Evolutionary conservation across 1,284 basidiomycete species (phyloP), one percentile per base, ranked within the genome.

Genomic region (Microbotryum lychnidis-dioicae): DNA sequence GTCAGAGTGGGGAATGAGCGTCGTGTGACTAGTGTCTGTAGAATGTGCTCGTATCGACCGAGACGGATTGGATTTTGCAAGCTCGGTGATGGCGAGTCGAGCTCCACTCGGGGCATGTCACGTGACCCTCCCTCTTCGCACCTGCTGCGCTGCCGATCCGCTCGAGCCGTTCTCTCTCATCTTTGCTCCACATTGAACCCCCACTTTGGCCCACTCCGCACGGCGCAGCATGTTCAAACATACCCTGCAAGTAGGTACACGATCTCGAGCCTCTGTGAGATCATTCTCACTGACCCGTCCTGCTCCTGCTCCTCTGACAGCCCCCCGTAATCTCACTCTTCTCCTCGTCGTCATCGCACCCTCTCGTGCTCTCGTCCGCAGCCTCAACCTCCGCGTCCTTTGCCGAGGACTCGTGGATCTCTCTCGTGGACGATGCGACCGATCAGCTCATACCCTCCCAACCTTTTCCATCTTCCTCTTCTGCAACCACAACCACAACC

Each of bases 341-440:
- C 60, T 67, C 66, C 1, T 67, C 63, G 5, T 62, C 63, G 8
- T 58, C 66, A 2, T 67, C 66, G 4, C 47, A 60, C 23, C 63
- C 66, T 6, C 47, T 54, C 7, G 46, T 62, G 3, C 57, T 67
- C 29, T 60, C 66, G 6, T 42, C 57, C 4, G n/a, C 56, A 3
- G 37, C 37, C 6, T 29, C 50, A 2, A 20, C 29, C n/a, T 21
- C 47, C 4, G 7, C 12, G 12, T 9, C 50, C 18, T 37, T 54
- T 18, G n/a, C 46, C 27, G 20, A 50, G 8, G 66, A 65, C 29
- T 58, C 61, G 33, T 65, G 65, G 55, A 50, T 68, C 51, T 59
- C 63, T 3, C 61, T 68, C 25, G 48, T 68, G 18, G 2, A 44
- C 23, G 66, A 68, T 53, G 23, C 31, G 29, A 51, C 48, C 10